Conservation (phyloP, 2,329 filamentous ascomycete species). For the Harringtonia lauricola region DNA sequence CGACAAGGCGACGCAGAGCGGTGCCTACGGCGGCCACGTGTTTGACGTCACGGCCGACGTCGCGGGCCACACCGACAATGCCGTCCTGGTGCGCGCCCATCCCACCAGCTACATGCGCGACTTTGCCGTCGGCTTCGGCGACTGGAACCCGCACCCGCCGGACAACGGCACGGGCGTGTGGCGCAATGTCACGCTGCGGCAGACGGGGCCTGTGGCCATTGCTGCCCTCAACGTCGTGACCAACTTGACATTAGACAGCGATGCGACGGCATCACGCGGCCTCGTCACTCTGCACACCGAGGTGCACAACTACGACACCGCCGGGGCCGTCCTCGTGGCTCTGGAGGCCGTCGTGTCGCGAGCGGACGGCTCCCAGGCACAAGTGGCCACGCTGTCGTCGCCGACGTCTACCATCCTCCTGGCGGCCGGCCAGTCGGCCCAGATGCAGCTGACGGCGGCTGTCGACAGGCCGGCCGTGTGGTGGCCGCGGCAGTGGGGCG, state of each 20-base stretch:
- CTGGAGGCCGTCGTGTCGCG: slow-evolving; percentile 15
- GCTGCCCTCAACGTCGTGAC: slow-evolving; percentile 33
- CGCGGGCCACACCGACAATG: slow-evolving; percentile 32
- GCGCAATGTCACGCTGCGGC: slow-evolving; percentile 44
- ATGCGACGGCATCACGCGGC: slow-evolving; percentile 16
- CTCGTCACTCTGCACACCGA: slow-evolving; percentile 26
- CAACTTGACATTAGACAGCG: slow-evolving; percentile 23
- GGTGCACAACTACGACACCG: slow-evolving; percentile 28
- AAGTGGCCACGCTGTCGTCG: too few species aligned
- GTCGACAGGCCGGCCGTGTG: slow-evolving; percentile 28
- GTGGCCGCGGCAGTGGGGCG: slow-evolving; percentile 52
- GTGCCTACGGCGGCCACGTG: slow-evolving; percentile 42
- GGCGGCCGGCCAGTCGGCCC: slow-evolving; percentile 7
- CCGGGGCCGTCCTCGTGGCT: slow-evolving; percentile 22
- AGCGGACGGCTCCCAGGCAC: too few species aligned
- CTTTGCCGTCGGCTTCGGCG: slow-evolving; percentile 47
- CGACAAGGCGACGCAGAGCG: slow-evolving; percentile 35
- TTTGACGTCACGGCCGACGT: slow-evolving; percentile 41
- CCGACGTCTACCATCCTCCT: too few species aligned
- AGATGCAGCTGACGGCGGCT: slow-evolving; percentile 10
- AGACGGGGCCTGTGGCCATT: slow-evolving; percentile 39
- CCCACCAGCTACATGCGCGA: slow-evolving; percentile 50
- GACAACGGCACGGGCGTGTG: slow-evolving; percentile 55
- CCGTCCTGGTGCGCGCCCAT: slow-evolving; percentile 40
- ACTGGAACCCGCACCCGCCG: slow-evolving; percentile 51